These are phyloP conservation scores for Psidium friedrichsthalianum DNA, from an alignment of 345 rosid genomes.

Conservation along the genomic window DNA sequence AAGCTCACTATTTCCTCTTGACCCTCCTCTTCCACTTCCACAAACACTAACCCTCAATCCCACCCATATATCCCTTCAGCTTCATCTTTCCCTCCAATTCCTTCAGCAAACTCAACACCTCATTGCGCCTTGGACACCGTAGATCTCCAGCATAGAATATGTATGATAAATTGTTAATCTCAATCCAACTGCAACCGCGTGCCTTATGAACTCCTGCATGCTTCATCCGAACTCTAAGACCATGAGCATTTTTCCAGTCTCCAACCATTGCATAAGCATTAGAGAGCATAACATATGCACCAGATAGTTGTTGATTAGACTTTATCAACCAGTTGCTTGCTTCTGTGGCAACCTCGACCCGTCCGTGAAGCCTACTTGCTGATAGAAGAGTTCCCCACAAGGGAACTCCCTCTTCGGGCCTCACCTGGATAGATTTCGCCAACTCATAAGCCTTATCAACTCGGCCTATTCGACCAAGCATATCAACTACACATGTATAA, in stretches of 20 bases:
- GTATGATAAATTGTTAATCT: constrained; percentile 31
- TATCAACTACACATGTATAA: constrained; percentile 68
- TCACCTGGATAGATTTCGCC: constrained; percentile 35
- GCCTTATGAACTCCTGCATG: constrained; percentile 46
- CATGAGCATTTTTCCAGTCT: constrained; percentile 48
- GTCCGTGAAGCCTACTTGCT: constrained; percentile 60
- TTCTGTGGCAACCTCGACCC: constrained; percentile 56
- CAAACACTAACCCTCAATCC: constrained; percentile 28
- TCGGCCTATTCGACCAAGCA: constrained; percentile 68
- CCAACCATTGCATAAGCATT: constrained; percentile 52
- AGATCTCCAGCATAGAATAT: constrained; percentile 52
- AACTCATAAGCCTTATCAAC: constrained; percentile 55
- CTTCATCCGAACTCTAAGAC: constrained; percentile 54
- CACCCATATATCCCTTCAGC: constrained; percentile 38
- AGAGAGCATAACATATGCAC: constrained; percentile 58
- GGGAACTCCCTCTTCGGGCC: constrained; percentile 37
- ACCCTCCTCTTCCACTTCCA: constrained; percentile 64
- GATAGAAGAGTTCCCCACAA: constrained; percentile 78
- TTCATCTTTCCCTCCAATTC: constrained; percentile 49
- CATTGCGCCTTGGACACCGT: constrained; percentile 24
- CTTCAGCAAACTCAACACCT: constrained; percentile 31
- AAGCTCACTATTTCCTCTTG: constrained; percentile 38
- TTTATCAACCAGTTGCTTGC: constrained; percentile 43
- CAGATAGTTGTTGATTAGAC: constrained; percentile 47
- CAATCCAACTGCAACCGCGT: constrained; percentile 81